Conservation (phyloP, 768 basidiomycete species). For the Russula dissimulans region DNA sequence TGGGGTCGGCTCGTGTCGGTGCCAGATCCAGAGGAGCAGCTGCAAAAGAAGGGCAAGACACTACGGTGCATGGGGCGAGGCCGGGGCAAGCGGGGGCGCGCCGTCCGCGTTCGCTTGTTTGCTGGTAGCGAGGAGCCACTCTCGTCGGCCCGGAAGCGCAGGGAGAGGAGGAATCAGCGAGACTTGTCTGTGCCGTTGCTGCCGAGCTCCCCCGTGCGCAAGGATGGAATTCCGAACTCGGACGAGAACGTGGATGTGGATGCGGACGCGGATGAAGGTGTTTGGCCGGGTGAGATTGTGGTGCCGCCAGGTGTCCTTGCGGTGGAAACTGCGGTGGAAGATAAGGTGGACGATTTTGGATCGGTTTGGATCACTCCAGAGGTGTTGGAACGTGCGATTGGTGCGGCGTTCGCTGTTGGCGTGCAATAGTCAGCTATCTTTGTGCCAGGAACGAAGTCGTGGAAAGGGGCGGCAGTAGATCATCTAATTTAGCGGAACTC, state of each 20-base stretch:
- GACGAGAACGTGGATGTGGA: background rate
- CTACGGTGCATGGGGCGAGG: background rate
- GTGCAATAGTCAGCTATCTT: background rate
- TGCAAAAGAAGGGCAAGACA: background rate
- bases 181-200: background rate
- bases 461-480: too few species aligned
- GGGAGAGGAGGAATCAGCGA: background rate
- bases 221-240: background rate
- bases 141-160: too few species aligned
- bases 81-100: background rate
- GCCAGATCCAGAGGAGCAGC: background rate
- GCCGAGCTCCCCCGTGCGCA: too few species aligned
- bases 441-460: too few species aligned
- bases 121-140: background rate
- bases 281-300: conserved; percentile 1
- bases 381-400: conserved; percentile 11
- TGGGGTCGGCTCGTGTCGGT: conserved; percentile 2
- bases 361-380: background rate
- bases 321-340: too few species aligned
- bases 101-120: background rate
- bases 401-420: conserved; percentile 4
- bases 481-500: too few species aligned
- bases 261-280: background rate
- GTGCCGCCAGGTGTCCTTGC: background rate
- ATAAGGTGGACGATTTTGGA: background rate